Evolutionary conservation across 306 rosid species (phyloP).

Genomic region (Quercus variabilis): DNA sequence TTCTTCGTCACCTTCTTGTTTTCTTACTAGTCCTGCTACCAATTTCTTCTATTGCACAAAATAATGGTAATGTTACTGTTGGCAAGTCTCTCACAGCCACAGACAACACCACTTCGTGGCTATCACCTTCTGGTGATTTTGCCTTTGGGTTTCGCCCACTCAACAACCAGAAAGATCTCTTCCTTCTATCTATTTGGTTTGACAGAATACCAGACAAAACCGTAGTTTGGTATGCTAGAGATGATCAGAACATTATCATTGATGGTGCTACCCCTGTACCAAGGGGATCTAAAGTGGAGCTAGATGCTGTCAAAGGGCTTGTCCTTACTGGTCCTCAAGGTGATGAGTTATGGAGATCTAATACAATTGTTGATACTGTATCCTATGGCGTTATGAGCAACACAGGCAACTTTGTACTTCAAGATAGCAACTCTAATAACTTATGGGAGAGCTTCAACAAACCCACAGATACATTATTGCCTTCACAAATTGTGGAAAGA

Average conservation of each 20-base stretch:
- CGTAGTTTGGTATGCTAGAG: constrained; percentile 45
- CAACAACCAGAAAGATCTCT: background rate
- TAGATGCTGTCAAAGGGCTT: constrained; percentile 27
- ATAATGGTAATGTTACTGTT: constrained; percentile 9
- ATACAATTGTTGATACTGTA: background rate
- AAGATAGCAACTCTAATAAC: background rate
- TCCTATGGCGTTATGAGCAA: constrained; percentile 18
- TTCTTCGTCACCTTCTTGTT: too few species aligned
- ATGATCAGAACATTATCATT: background rate
- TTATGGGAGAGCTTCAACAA: constrained; percentile 26
- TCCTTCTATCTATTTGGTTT: constrained; percentile 55
- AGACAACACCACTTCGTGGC: constrained; percentile 30
- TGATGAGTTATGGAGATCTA: constrained; percentile 24
- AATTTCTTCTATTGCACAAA: background rate
- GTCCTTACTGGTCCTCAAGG: constrained; percentile 37
- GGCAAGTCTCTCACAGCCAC: constrained; percentile 35
- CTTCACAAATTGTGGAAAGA: constrained; percentile 17
- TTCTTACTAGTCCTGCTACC: too few species aligned
- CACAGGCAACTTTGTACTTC: constrained; percentile 22
- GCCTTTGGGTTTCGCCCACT: constrained; percentile 48
- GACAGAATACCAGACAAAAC: constrained; percentile 29
- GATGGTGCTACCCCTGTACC: constrained; percentile 4
- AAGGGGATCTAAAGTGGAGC: constrained; percentile 33
- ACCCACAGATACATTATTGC: constrained; percentile 35
- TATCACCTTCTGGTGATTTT: constrained; percentile 56